These are phyloP conservation scores for Euphrasia arctica DNA, from an alignment of 305 asterid genomes.

Conservation along the genomic window DNA sequence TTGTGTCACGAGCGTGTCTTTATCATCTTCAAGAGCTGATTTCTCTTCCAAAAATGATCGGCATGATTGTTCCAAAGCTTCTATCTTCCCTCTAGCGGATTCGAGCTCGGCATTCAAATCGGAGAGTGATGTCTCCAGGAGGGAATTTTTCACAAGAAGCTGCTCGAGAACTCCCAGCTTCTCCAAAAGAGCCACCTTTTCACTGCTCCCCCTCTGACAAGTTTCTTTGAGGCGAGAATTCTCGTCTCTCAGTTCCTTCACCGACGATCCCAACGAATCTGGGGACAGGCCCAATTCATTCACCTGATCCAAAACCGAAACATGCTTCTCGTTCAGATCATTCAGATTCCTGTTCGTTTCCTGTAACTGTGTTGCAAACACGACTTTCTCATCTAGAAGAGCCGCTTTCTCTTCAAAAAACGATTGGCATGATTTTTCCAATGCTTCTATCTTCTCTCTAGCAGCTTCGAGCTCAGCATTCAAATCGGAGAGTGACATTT, in stretches of 20 bases:
- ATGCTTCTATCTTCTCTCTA: constrained; percentile 57
- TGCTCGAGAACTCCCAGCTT: constrained; percentile 69
- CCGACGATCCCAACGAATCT: constrained; percentile 58
- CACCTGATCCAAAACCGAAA: constrained; percentile 62
- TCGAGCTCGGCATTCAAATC: constrained; percentile 85
- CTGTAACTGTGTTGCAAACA: constrained; percentile 50
- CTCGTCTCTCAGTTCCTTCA: constrained; percentile 62
- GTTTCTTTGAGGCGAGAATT: constrained; percentile 53
- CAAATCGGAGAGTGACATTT: constrained; percentile 77
- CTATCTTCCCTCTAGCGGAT: constrained; percentile 66
- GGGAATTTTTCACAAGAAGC: constrained; percentile 81
- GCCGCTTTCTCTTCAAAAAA: constrained; percentile 65
- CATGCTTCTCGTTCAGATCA: constrained; percentile 59
- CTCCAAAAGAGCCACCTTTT: constrained; percentile 63
- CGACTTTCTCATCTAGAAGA: constrained; percentile 68
- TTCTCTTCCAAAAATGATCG: constrained; percentile 66
- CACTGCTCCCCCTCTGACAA: constrained; percentile 56
- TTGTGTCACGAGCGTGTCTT: constrained; percentile 50
- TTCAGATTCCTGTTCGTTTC: constrained; percentile 44
- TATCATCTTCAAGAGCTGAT: constrained; percentile 64
- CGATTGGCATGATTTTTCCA: constrained; percentile 66
- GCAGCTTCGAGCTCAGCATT: constrained; percentile 80
- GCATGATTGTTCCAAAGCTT: constrained; percentile 60
- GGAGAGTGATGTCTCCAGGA: constrained; percentile 79
- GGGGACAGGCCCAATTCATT: constrained; percentile 63